phyloP scores from a whole-genome alignment of 2,329 filamentous ascomycete species.

The Byssochlamys sp. region DNA sequence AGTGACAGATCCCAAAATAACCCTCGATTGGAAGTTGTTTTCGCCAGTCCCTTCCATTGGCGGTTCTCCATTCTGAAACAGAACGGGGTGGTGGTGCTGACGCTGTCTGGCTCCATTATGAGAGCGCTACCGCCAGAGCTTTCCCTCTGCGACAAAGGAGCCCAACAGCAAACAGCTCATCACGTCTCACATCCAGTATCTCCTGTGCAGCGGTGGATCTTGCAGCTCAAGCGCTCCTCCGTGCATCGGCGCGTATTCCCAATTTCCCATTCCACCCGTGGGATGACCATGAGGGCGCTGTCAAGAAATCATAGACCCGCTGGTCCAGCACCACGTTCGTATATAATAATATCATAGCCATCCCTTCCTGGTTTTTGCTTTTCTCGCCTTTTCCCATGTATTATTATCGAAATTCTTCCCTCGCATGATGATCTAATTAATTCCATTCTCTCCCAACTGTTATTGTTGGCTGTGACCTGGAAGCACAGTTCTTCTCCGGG shows the following conservation, averaged over 20 bases:
- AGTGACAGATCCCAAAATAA: conserved; percentile 15
- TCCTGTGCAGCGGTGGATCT: neutral
- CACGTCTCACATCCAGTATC: neutral
- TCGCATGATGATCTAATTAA: neutral
- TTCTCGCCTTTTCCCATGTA: neutral
- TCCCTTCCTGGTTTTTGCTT: neutral
- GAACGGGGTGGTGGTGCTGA: neutral
- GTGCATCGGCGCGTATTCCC: neutral
- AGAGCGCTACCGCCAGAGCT: neutral
- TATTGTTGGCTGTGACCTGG: neutral
- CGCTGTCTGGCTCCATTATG: neutral
- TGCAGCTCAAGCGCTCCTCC: neutral
- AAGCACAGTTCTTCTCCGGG: neutral
- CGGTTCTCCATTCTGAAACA: neutral
- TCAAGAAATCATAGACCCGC: neutral
- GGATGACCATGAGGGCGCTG: neutral
- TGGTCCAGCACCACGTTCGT: neutral
- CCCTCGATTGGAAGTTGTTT: conserved; percentile 7
- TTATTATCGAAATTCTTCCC: neutral
- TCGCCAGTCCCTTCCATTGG: conserved; percentile 2
- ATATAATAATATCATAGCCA: neutral
- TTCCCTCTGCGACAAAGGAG: neutral
- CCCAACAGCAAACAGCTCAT: neutral
- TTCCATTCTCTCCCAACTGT: neutral
- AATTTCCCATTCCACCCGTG: neutral